Evolutionary conservation across 1,284 basidiomycete genomes (phyloP).

Genomic region (Bjerkandera adusta): DNA sequence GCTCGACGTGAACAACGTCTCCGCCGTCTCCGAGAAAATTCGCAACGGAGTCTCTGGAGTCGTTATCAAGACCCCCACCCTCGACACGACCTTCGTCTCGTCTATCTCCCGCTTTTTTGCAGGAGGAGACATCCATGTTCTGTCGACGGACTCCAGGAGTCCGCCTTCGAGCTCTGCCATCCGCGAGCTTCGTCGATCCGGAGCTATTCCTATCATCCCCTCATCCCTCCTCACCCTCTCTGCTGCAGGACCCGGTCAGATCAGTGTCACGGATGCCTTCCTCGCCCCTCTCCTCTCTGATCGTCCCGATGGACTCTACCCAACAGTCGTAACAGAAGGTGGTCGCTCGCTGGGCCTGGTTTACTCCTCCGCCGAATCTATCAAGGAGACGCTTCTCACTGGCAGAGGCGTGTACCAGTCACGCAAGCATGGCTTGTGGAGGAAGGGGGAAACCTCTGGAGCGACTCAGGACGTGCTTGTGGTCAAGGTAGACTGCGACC

Average conservation of each 20-base stretch:
- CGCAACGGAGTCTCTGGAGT: slow-evolving; percentile 75
- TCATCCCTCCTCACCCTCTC: slow-evolving; percentile 68
- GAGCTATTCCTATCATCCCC: slow-evolving; percentile 71
- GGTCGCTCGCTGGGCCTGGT: slow-evolving; percentile 89
- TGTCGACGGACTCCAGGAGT: slow-evolving; percentile 39
- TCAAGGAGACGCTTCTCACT: slow-evolving; percentile 85
- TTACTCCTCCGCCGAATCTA: slow-evolving; percentile 91
- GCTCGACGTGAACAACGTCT: slow-evolving; percentile 69
- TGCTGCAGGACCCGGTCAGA: slow-evolving; percentile 49
- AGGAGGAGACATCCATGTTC: slow-evolving; percentile 60
- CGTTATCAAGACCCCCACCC: slow-evolving; percentile 65
- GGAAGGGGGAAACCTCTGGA: slow-evolving; percentile 96
- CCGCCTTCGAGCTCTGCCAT: slow-evolving; percentile 54
- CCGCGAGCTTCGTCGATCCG: slow-evolving; percentile 54
- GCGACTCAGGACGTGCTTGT: slow-evolving; percentile 87
- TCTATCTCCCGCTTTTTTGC: slow-evolving; percentile 75
- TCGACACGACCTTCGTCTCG: slow-evolving; percentile 68
- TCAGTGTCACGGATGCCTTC: slow-evolving; percentile 86
- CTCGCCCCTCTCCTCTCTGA: slow-evolving; percentile 83
- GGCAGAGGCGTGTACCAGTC: slow-evolving; percentile 97
- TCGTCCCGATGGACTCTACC: slow-evolving; percentile 89
- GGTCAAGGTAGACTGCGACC: slow-evolving; percentile 91
- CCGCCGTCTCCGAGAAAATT: slow-evolving; percentile 71
- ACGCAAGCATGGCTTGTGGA: slow-evolving; percentile 94
- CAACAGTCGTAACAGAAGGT: slow-evolving; percentile 85